These are phyloP conservation scores for Hemisphaericaspora xylanilytica DNA, from an alignment of 1,139 yeast species.

Conservation along the genomic window DNA sequence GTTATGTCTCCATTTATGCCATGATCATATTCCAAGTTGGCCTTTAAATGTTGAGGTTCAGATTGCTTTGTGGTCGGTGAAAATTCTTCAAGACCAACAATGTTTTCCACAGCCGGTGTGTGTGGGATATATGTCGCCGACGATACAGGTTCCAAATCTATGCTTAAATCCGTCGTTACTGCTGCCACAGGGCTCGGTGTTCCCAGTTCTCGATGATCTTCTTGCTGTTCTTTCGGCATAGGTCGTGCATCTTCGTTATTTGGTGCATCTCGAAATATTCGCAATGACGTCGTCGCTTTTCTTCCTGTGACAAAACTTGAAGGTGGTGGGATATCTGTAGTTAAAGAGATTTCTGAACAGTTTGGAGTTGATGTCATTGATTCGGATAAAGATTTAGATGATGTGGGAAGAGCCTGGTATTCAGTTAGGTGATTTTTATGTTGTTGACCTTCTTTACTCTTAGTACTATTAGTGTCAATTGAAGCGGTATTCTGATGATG, in stretches of 20 bases:
- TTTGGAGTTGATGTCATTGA: background rate
- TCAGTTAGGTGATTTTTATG: too few relatives aligned
- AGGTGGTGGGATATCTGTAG: constrained; percentile 4
- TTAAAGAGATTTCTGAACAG: constrained; percentile 2
- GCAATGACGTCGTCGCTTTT: constrained; percentile 39
- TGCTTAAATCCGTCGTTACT: background rate
- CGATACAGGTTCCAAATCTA: constrained; percentile 26
- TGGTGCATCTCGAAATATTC: constrained; percentile 30
- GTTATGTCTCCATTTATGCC: constrained; percentile 30
- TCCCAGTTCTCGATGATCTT: constrained; percentile 1
- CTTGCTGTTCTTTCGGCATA: constrained; percentile 6
- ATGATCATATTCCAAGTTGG: constrained; percentile 39
- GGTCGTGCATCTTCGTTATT: constrained; percentile 9
- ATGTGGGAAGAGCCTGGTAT: constrained; percentile 1
- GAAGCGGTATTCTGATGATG: too few relatives aligned
- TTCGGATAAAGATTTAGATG: constrained; percentile 4
- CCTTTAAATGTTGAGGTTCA: constrained; percentile 32
- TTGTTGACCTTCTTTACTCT: too few relatives aligned
- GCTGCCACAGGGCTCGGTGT: constrained; percentile 1
- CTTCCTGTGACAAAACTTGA: constrained; percentile 22
- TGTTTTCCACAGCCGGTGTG: constrained; percentile 20
- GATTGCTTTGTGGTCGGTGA: background rate
- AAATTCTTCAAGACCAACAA: constrained; percentile 6
- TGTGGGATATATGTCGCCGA: constrained; percentile 37
- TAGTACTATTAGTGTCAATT: too few relatives aligned